These are phyloP conservation scores for Solanum chilense DNA, from an alignment of 257 asterid species.

Conservation along the genomic window DNA sequence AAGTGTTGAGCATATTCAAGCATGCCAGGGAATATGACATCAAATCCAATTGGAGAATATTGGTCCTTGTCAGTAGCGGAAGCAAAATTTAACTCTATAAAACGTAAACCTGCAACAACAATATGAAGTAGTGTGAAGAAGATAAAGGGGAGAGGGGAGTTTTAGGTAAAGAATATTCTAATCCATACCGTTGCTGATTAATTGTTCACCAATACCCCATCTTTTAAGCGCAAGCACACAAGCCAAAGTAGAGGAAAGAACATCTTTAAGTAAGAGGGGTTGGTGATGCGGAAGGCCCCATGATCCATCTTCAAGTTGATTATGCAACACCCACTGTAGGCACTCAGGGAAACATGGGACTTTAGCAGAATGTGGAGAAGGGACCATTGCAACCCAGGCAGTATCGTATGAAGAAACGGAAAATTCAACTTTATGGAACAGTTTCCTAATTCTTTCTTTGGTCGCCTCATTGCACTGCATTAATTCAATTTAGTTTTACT, in stretches of 20 bases:
- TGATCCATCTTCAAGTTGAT: constrained; percentile 77
- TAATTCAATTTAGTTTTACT: background rate
- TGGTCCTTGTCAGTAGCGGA: constrained; percentile 34
- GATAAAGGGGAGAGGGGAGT: background rate
- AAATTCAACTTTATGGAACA: constrained; percentile 37
- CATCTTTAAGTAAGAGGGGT: constrained; percentile 47
- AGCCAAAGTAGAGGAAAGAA: constrained; percentile 75
- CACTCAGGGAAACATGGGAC: constrained; percentile 68
- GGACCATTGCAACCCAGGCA: constrained; percentile 99
- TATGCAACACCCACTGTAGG: constrained; percentile 59
- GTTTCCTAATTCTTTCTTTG: constrained; percentile 42
- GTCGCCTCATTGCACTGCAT: constrained; percentile 37
- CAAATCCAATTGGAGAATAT: constrained; percentile 68
- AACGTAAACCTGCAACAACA: constrained; percentile 38
- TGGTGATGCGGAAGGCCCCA: constrained; percentile 81
- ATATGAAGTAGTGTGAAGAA: background rate
- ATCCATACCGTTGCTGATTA: constrained; percentile 34
- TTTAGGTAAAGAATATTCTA: background rate
- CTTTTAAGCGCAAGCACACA: constrained; percentile 73
- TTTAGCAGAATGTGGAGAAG: constrained; percentile 49
- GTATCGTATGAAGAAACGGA: constrained; percentile 84
- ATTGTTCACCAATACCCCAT: constrained; percentile 74
- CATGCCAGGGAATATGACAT: constrained; percentile 73
- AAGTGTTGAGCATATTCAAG: constrained; percentile 56
- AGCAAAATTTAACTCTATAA: constrained; percentile 49